Base-by-base conservation (phyloP, 2,329 filamentous ascomycete species). In the Verticillium longisporum region DNA sequence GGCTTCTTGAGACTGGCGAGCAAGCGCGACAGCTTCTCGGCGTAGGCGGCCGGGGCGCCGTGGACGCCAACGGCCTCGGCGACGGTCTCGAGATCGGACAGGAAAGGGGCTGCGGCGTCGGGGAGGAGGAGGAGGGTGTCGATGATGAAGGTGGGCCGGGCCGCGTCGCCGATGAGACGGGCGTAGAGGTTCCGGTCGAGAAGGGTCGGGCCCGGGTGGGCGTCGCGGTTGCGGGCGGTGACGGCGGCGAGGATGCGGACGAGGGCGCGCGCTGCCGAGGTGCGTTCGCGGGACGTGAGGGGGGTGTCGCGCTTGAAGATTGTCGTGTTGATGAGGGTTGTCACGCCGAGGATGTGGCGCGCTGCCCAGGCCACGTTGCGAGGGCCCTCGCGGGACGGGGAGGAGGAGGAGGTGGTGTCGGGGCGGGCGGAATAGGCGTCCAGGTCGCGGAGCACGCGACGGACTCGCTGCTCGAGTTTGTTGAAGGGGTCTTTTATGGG, bases 351-450 rank as follows among this genome's bases (percentile, higher is more conserved):
- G 34, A 85, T 74, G 60, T 83, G 82, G 5, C 66, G 69, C 1
- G 79, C 77, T 3, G 81, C 82, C 83, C 83, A 85, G 9, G 71
- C 59, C 1, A 81, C 78, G 61, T 81, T 67, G 18, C 70, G 68
- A 1, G 73, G 69, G 0, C 70, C 69, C 65, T 81, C 71, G 3
- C 21, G 13, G 36, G 55, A 4, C 18, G 59, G 59, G 38, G 60
- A 21, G 31, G 57, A 10, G 18, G 59, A 45, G n/a, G n/a, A n/a
- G n/a, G n/a, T n/a, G 3, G 56, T 21, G 37, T 33, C 36, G 26
- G 26, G 26, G 21, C 36, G 45, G 9, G 65, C 45, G 9, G 70
- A 64, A 61, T 74, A 77, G 0, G 68, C 62, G 60, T 79, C 74
- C 41, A 84, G 71, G 13, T 77, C 73, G 10, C 71, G 69, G 4